Base-by-base conservation (phyloP, 192 early-diverging fungal genomes). In the Powellomyces hirtus region DNA sequence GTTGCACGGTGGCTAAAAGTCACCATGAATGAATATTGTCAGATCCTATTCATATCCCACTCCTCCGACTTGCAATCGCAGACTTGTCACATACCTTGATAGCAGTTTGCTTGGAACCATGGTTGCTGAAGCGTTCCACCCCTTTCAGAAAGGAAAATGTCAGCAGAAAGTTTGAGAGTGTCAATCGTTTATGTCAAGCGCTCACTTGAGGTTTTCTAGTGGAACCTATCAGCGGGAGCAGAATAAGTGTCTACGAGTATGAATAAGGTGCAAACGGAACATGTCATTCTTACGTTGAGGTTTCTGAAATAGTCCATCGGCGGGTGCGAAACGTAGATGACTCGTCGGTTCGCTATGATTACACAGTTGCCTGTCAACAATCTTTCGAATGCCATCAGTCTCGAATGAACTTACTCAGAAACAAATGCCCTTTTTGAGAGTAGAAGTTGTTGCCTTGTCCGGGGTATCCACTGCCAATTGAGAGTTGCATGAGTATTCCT, bases 101-200 rank as follows among this genome's bases (percentile, higher is more conserved):
- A 79, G 33, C 69, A 74, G 72, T 86, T 86, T 14, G 84, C 77
- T 3, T 66, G 72, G 70, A 86, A 85, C 82, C 82, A 85, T 16
- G 84, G 83, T 51, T 86, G 84, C 24, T 73, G 50, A 31, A 83
- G 63, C 26, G 68, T 77, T 10, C 82, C 78, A 11, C 75, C 56
- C 56, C 71, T 81, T 8, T 1, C 11, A 1, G 67, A 42, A 8
- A 18, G n/a, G 44, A 8, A n/a, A n/a, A n/a, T n/a, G n/a, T n/a
- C n/a, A n/a, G n/a, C n/a, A n/a, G n/a, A n/a, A n/a, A n/a, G n/a
- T n/a, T n/a, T n/a, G n/a, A n/a, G n/a, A n/a, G n/a, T n/a, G n/a
- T n/a, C n/a, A n/a, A n/a, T n/a, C n/a, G n/a, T n/a, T n/a, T n/a
- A n/a, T n/a, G n/a, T n/a, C n/a, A n/a, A n/a, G n/a, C n/a, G n/a